These are phyloP conservation scores for Pulicaria dysenterica DNA, from an alignment of 129 eudicot genomes.

Conservation along the genomic window DNA sequence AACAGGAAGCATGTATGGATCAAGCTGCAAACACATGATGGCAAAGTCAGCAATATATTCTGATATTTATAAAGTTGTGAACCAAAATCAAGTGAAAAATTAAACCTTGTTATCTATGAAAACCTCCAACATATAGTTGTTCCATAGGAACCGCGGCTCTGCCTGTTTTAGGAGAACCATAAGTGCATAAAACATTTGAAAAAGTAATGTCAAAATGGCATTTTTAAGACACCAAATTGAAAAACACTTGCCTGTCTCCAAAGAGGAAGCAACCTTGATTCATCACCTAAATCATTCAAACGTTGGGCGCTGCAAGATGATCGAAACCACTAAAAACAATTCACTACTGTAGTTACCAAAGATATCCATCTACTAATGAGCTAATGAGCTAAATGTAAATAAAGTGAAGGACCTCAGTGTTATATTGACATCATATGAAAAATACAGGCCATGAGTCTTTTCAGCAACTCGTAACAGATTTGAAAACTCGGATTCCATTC, in stretches of 20 bases:
- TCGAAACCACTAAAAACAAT: constrained; percentile 13
- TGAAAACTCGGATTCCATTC: constrained; percentile 82
- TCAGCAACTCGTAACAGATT: constrained; percentile 72
- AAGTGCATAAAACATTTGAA: constrained; percentile 9
- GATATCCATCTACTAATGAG: no score
- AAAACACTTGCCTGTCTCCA: constrained; percentile 90
- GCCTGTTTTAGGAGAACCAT: constrained; percentile 56
- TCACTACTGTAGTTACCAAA: constrained; percentile 3
- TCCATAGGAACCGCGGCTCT: constrained; percentile 95
- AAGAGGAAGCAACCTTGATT: constrained; percentile 87
- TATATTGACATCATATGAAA: constrained; percentile 91
- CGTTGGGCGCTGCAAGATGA: constrained; percentile 70
- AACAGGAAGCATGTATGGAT: constrained; percentile 73
- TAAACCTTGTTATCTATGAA: constrained; percentile 91
- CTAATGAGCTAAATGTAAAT: background rate
- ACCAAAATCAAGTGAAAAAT: background rate
- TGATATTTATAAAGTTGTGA: constrained; percentile 2
- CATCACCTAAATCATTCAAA: constrained; percentile 88
- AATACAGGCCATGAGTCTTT: constrained; percentile 76
- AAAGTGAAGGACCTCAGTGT: constrained; percentile 68
- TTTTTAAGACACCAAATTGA: background rate
- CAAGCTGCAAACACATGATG: constrained; percentile 70
- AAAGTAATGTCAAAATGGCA: background rate
- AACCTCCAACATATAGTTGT: constrained; percentile 88
- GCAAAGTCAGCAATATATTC: constrained; percentile 1